These are phyloP conservation scores for Craterostigma plantagineum DNA, from an alignment of 257 asterid genomes.

Conservation along the genomic window DNA sequence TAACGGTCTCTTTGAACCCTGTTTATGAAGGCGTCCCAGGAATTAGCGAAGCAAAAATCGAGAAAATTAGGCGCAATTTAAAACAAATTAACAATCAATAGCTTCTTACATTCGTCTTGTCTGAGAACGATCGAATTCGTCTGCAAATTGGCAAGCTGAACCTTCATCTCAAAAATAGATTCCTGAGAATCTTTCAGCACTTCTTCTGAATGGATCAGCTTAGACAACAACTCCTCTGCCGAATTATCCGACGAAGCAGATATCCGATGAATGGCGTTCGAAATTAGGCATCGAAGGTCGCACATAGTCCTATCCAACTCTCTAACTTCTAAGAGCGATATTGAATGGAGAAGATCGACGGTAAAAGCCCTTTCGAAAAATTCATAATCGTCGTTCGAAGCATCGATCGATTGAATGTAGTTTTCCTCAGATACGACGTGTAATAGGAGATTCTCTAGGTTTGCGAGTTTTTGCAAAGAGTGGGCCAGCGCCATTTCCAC, in stretches of 20 bases:
- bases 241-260: slow-evolving; percentile 21
- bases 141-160: slow-evolving; percentile 69
- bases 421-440: slow-evolving; percentile 24
- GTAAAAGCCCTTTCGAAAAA: slow-evolving; percentile 40
- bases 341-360: slow-evolving; percentile 33
- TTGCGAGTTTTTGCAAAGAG: slow-evolving; percentile 43
- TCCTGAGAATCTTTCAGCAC: slow-evolving; percentile 39
- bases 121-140: slow-evolving; percentile 43
- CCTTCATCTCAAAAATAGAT: slow-evolving; percentile 47
- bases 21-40: slow-evolving; percentile 10
- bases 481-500: slow-evolving; percentile 25
- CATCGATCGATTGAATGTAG: slow-evolving; percentile 24
- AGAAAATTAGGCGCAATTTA: not conserved
- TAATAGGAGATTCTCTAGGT: slow-evolving; percentile 45
- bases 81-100: not conserved
- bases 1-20: slow-evolving; percentile 26
- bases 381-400: slow-evolving; percentile 24
- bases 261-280: slow-evolving; percentile 24
- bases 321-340: slow-evolving; percentile 44
- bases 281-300: slow-evolving; percentile 26
- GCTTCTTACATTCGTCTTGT: slow-evolving; percentile 46
- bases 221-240: slow-evolving; percentile 16
- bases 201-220: slow-evolving; percentile 46
- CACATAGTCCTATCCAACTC: slow-evolving; percentile 32
- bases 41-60: not conserved